Base-by-base conservation (phyloP, 2,329 filamentous ascomycete genomes). In the Hawksworthiomyces lignivorus region DNA sequence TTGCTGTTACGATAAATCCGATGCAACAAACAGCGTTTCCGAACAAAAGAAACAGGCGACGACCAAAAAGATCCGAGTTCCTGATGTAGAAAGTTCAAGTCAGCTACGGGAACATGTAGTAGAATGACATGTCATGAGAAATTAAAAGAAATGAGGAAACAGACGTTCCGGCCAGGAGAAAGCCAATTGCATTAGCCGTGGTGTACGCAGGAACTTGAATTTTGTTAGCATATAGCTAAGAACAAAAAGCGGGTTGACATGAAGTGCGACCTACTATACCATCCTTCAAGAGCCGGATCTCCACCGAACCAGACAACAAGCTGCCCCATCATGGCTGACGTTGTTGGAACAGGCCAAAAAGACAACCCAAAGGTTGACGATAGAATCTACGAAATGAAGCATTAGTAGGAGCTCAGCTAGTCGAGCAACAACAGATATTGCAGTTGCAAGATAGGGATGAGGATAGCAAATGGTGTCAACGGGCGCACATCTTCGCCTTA, bases 1-100 rank as follows among this genome's bases (percentile, higher is more conserved):
- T 46, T 17, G 44, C 44, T 2, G 30, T 42, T 4, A 46, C 44
- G 17, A 31, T 33, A 14, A 34, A 46, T 2, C 39, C 44, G 39
- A 46, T 26, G 20, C 33, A 36, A 22, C 36, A 38, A 18, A 42
- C 27, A 10, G 33, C 14, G 31, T 46, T 46, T 21, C 33, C 35
- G 17, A 42, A 38, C 1, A 46, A 15, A 14, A 46, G 32, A 24
- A 46, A 46, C 15, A 36, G 35, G 18, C 44, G 39, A 9, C 39
- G 30, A 12, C 44, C 44, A 37, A 46, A 46, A 19, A 46, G 40
- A 19, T 46, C 44, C 11, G 44, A 47, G 36, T 47, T 47, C 4
- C 14, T 26, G 10, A n/a, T n/a, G n/a, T n/a, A n/a, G n/a, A n/a
- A n/a, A n/a, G n/a, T n/a, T n/a, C n/a, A n/a, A n/a, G n/a, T n/a